A percentile compares a stretch with the other conserved stretches of the same genome.
These are phyloP conservation scores for Pyrenopolyporus hunteri DNA, from an alignment of 495 filamentous ascomycete species.

Conservation along the genomic window DNA sequence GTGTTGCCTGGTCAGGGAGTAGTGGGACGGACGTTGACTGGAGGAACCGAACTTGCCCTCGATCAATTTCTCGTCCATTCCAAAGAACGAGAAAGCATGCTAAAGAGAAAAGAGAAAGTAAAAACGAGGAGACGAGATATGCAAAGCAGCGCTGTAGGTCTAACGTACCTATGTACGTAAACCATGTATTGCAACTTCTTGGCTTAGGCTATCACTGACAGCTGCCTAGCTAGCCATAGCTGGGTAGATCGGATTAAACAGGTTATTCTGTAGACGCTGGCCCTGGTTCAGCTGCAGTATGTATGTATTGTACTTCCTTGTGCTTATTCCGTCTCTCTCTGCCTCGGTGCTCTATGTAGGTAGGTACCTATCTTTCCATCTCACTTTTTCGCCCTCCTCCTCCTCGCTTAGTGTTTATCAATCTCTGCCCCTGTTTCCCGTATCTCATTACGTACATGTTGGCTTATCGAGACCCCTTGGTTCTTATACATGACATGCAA, in stretches of 20 bases:
- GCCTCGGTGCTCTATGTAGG: too few relatives aligned
- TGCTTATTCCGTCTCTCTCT: too few relatives aligned
- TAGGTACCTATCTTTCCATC: too few relatives aligned
- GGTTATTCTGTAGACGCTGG: conserved; percentile 10
- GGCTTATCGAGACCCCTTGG: not conserved
- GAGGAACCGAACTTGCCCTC: conserved; percentile 22
- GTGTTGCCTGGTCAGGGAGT: conserved; percentile 14
- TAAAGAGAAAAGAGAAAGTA: conserved; percentile 35
- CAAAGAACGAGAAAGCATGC: conserved; percentile 8
- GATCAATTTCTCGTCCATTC: conserved; percentile 15
- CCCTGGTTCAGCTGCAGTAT: conserved; percentile 4
- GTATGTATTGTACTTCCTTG: too few relatives aligned
- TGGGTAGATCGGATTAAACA: conserved; percentile 30
- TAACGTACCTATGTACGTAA: conserved; percentile 18
- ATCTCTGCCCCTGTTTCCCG: not conserved
- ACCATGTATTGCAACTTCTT: conserved; percentile 36
- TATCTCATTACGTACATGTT: not conserved
- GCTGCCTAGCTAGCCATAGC: conserved; percentile 40
- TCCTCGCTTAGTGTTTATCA: not conserved
- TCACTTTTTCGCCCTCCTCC: too few relatives aligned
- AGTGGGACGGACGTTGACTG: conserved; percentile 31
- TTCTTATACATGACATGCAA: too few relatives aligned
- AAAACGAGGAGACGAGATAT: conserved; percentile 16
- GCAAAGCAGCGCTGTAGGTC: not conserved
- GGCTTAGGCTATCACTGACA: conserved; percentile 32